These are phyloP conservation scores for Monascus ruber DNA, from an alignment of 2,329 filamentous ascomycete species.

Conservation along the genomic window DNA sequence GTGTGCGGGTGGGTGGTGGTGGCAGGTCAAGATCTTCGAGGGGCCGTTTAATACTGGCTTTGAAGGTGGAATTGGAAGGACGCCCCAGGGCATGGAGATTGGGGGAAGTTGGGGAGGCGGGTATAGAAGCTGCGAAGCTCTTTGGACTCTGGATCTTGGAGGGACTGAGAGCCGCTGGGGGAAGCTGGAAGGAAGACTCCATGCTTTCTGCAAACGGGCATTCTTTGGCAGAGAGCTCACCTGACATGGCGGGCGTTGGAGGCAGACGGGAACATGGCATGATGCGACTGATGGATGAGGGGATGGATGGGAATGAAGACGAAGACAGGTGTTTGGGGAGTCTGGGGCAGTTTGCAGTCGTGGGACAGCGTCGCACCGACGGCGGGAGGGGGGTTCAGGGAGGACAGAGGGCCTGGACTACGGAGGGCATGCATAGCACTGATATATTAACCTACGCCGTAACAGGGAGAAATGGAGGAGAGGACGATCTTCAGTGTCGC, in stretches of 20 bases:
- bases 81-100: slow-evolving; percentile 13
- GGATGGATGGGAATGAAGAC: neutral
- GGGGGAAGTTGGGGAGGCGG: slow-evolving; percentile 25
- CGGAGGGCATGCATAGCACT: too few relatives aligned
- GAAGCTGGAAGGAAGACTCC: slow-evolving; percentile 23
- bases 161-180: slow-evolving; percentile 24
- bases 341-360: neutral
- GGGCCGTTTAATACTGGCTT: slow-evolving; percentile 25
- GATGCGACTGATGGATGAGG: neutral
- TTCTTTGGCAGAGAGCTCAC: slow-evolving; percentile 27
- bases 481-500: slow-evolving; percentile 18
- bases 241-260: slow-evolving; percentile 28
- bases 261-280: slow-evolving; percentile 26
- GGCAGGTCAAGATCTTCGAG: slow-evolving; percentile 60
- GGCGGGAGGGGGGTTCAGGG: neutral
- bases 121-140: slow-evolving; percentile 16
- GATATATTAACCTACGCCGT: too few relatives aligned
- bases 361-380: neutral
- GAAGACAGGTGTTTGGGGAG: too few relatives aligned
- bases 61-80: slow-evolving; percentile 14
- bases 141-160: slow-evolving; percentile 10
- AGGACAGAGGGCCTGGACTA: too few relatives aligned
- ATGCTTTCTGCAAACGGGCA: slow-evolving; percentile 16
- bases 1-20: slow-evolving; percentile 78
- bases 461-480: too few relatives aligned